Conservation (phyloP, 352 stramenopile genomes). For the Albugo candida region DNA sequence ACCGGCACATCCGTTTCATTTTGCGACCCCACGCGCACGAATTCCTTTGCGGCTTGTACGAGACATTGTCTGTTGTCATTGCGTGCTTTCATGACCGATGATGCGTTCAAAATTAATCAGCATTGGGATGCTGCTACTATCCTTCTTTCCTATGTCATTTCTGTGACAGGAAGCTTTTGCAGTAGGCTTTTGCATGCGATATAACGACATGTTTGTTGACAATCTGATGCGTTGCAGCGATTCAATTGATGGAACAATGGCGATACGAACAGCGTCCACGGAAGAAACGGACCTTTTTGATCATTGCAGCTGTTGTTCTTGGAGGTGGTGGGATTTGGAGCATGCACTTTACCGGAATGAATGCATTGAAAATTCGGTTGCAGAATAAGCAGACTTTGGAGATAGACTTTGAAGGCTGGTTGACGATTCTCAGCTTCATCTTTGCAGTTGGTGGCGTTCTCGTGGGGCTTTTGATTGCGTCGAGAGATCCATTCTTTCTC, state of each 20-base stretch:
- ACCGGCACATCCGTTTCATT: too few species aligned
- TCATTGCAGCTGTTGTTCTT: conserved; percentile 19
- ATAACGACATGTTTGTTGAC: too few species aligned
- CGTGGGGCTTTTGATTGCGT: conserved; percentile 29
- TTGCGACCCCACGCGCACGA: too few species aligned
- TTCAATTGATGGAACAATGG: conserved; percentile 60
- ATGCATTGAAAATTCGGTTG: conserved; percentile 17
- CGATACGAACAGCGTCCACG: conserved; percentile 14
- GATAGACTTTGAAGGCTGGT: conserved; percentile 30
- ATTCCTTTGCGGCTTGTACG: too few species aligned
- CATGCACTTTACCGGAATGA: conserved; percentile 65
- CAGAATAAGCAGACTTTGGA: conserved; percentile 16
- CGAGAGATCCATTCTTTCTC: conserved; percentile 38
- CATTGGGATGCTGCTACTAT: conserved; percentile 26
- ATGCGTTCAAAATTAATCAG: conserved; percentile 10
- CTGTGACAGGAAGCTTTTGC: conserved; percentile 41
- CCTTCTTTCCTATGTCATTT: conserved; percentile 28
- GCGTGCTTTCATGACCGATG: too few species aligned
- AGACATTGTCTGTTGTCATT: too few species aligned
- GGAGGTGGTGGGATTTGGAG: conserved; percentile 44
- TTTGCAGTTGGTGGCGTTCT: conserved; percentile 31
- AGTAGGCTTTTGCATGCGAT: conserved; percentile 11
- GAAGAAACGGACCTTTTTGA: conserved; percentile 21
- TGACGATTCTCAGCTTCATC: conserved; percentile 35
- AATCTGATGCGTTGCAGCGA: conserved; percentile 12